phyloP scores from a whole-genome alignment of 352 stramenopile genomes.

The Thalassiosira exigua region DNA sequence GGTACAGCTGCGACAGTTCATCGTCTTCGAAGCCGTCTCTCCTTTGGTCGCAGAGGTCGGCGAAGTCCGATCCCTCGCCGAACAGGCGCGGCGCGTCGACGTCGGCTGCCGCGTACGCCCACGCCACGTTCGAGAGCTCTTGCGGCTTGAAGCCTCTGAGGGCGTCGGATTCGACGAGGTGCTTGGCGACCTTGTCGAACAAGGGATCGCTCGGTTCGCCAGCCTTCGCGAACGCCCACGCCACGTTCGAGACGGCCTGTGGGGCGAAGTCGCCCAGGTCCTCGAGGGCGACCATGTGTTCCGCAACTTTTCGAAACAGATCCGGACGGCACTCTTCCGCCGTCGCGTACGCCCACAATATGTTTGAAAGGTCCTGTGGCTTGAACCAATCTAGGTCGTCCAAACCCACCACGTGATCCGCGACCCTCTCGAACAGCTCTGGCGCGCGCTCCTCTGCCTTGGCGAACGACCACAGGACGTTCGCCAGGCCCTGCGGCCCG shows the following conservation, averaged over 20 bases:
- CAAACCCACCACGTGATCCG: not conserved
- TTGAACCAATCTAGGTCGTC: not conserved
- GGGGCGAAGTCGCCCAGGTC: constrained; percentile 26
- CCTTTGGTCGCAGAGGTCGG: constrained; percentile 1
- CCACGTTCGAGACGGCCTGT: constrained; percentile 35
- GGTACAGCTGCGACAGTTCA: constrained; percentile 17
- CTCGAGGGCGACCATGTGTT: constrained; percentile 11
- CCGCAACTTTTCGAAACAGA: constrained; percentile 36
- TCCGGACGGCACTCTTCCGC: constrained; percentile 16
- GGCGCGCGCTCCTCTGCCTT: not conserved
- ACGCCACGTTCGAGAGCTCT: constrained; percentile 13
- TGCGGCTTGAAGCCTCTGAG: constrained; percentile 11
- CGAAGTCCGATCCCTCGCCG: not conserved
- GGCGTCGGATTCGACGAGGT: constrained; percentile 24
- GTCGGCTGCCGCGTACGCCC: constrained; percentile 25
- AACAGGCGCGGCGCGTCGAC: constrained; percentile 21
- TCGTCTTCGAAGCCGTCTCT: constrained; percentile 12
- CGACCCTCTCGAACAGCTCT: not conserved
- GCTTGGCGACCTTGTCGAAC: constrained; percentile 18
- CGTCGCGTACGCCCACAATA: constrained; percentile 47
- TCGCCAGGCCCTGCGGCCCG: constrained; percentile 11
- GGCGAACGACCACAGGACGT: constrained; percentile 25
- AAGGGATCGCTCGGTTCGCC: constrained; percentile 14
- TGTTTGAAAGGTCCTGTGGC: constrained; percentile 27
- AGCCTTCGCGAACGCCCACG: constrained; percentile 36